These are phyloP conservation scores for Asterionellopsis glacialis DNA, from an alignment of 108 stramenopile species.

Conservation along the genomic window DNA sequence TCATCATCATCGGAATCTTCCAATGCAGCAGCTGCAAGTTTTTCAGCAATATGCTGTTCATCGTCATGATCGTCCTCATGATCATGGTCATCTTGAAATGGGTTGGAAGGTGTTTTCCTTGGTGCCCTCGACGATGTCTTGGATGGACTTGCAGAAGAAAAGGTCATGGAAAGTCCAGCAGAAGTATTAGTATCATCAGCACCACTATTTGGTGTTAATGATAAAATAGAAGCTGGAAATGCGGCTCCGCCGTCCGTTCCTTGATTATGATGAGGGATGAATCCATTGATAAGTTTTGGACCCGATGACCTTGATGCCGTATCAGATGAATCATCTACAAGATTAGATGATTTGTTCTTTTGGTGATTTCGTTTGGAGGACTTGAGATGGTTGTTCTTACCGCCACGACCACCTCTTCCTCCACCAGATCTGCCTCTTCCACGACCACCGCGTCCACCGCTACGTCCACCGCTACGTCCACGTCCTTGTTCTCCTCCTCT, in stretches of 20 bases:
- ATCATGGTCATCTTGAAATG: background rate
- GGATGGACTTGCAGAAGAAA: conserved; percentile 9
- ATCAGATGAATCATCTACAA: background rate
- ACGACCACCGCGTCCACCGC: conserved; percentile 7
- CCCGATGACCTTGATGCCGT: background rate
- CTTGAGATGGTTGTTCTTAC: background rate
- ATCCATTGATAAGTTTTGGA: background rate
- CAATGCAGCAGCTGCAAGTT: conserved; percentile 33
- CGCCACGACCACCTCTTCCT: conserved; percentile 3
- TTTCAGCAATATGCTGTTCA: conserved; percentile 29
- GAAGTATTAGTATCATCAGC: conserved; percentile 1
- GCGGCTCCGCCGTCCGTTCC: too few species aligned
- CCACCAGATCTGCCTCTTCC: background rate
- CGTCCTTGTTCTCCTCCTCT: too few species aligned
- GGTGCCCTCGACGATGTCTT: conserved; percentile 25
- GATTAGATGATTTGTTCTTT: too few species aligned
- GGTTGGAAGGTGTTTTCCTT: conserved; percentile 8
- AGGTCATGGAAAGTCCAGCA: conserved; percentile 4
- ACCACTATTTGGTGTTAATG: background rate
- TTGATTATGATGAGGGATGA: background rate
- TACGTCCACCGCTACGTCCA: background rate
- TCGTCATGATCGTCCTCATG: conserved; percentile 29
- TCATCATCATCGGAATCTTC: conserved; percentile 26
- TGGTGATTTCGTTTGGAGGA: background rate
- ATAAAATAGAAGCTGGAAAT: too few species aligned